Evolutionary conservation across 768 basidiomycete species (phyloP).

Genomic region (Mycena haematopus): DNA sequence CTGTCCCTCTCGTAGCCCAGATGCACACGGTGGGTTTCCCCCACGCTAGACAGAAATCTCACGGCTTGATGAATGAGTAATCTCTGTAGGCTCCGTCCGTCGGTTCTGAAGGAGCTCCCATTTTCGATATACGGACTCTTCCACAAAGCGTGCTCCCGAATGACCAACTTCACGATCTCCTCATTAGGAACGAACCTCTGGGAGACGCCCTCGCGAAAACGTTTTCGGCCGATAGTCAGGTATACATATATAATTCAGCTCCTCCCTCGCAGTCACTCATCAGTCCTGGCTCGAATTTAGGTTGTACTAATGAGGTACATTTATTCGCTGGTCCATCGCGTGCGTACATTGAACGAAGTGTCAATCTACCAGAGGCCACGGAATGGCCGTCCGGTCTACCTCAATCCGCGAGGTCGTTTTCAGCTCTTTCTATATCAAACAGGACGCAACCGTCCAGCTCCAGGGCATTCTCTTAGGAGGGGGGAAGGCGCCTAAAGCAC

Average conservation of each 20-base stretch:
- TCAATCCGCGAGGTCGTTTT: conserved; percentile 32
- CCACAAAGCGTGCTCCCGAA: conserved; percentile 22
- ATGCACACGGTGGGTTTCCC: conserved; percentile 27
- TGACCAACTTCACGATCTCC: conserved; percentile 26
- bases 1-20: conserved; percentile 23
- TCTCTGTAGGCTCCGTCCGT: conserved; percentile 10
- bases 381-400: conserved; percentile 30
- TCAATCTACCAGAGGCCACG: conserved; percentile 24
- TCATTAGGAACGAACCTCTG: conserved; percentile 26
- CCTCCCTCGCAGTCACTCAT: background rate
- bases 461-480: conserved; percentile 28
- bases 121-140: conserved; percentile 29
- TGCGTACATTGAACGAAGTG: background rate
- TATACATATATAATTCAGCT: conserved; percentile 22
- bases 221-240: conserved; percentile 24
- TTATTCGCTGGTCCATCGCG: too few relatives aligned
- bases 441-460: conserved; percentile 30
- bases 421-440: conserved; percentile 29
- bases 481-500: conserved; percentile 12
- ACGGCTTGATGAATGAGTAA: background rate
- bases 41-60: too few relatives aligned
- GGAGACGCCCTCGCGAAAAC: conserved; percentile 31
- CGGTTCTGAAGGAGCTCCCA: conserved; percentile 28
- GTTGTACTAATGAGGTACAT: conserved; percentile 31
- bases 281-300: background rate